Conservation (phyloP, 495 filamentous ascomycete genomes). For the Sabuloglossum arenarium region DNA sequence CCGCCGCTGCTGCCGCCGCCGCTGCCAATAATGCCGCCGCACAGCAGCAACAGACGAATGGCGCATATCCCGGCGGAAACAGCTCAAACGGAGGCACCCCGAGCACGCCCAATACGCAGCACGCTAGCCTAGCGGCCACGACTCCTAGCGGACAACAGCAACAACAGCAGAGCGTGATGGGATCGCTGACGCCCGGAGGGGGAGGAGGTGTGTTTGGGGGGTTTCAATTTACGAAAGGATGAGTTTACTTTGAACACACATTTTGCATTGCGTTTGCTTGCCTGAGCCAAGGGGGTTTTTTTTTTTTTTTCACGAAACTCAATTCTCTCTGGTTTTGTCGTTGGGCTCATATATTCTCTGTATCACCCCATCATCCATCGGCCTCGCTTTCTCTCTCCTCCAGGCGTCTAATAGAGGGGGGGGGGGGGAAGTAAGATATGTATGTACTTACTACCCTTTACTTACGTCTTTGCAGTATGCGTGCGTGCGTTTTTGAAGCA, state of each 20-base stretch:
- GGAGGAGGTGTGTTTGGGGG: conserved; percentile 37
- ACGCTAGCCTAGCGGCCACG: conserved; percentile 33
- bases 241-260: neutral
- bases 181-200: conserved; percentile 44
- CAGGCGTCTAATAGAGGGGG: too few species aligned
- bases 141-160: conserved; percentile 27
- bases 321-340: too few species aligned
- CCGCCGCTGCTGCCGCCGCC: conserved; percentile 12
- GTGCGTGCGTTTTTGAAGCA: too few species aligned
- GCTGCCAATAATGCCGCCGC: conserved; percentile 16
- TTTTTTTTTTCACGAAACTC: too few species aligned
- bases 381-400: too few species aligned
- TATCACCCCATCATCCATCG: too few species aligned
- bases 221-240: conserved; percentile 24
- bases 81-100: conserved; percentile 29
- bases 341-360: too few species aligned
- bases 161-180: conserved; percentile 20
- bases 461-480: too few species aligned
- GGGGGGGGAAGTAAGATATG: too few species aligned
- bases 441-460: too few species aligned
- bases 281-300: too few species aligned
- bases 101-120: conserved; percentile 46
- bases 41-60: conserved; percentile 27
- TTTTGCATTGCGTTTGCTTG: too few species aligned
- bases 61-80: conserved; percentile 31